Percentiles rank a stretch among this genome's conserved stretches.
Conservation (phyloP, 2,329 filamentous ascomycete species). For the Penicillium sp. region DNA sequence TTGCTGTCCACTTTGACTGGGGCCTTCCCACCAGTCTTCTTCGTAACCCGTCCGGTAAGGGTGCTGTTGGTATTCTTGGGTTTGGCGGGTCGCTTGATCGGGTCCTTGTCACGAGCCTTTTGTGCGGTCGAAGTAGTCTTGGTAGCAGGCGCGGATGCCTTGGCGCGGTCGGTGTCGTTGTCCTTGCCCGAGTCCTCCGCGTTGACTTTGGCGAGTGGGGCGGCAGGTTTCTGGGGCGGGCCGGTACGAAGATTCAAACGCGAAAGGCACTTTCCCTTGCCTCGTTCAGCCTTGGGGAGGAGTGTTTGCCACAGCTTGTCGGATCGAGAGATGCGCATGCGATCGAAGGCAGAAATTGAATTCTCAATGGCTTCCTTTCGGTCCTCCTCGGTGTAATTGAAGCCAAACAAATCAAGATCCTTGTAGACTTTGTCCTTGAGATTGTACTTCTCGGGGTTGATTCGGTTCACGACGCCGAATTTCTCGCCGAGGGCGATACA, state of each 20-base stretch:
- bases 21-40: constrained; percentile 47
- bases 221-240: constrained; percentile 2
- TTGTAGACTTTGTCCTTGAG: constrained; percentile 60
- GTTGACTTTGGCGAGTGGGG: constrained; percentile 31
- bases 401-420: constrained; percentile 62
- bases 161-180: constrained; percentile 41
- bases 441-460: constrained; percentile 52
- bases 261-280: constrained; percentile 62
- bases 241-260: constrained; percentile 52
- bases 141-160: constrained; percentile 27
- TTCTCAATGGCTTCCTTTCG: constrained; percentile 61
- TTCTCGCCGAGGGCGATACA: constrained; percentile 51
- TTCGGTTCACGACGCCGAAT: constrained; percentile 52
- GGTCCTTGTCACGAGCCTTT: constrained; percentile 44
- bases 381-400: constrained; percentile 59
- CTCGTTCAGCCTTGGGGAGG: constrained; percentile 60
- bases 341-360: constrained; percentile 63
- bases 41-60: constrained; percentile 44
- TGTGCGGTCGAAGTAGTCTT: constrained; percentile 30
- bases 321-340: constrained; percentile 58
- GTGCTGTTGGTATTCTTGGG: constrained; percentile 53
- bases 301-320: constrained; percentile 64
- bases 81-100: constrained; percentile 40
- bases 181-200: constrained; percentile 39
- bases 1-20: constrained; percentile 44